A percentile compares a stretch with the other conserved stretches of the same genome.
phyloP scores from a whole-genome alignment of 371 early-diverging fungal species.

The Zychaea mexicana region DNA sequence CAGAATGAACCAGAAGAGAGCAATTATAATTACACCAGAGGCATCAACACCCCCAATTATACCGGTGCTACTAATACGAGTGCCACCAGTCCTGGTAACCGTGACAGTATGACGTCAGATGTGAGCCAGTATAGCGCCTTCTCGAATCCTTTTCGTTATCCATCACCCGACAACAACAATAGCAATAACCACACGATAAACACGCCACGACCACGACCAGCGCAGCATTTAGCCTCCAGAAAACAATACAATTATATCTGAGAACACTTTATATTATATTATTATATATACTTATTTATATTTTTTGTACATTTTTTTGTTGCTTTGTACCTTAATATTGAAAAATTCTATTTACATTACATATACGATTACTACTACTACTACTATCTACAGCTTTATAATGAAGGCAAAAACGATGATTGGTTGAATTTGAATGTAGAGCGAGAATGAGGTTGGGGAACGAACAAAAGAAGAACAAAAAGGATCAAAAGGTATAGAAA shows the following conservation, averaged over 20 bases:
- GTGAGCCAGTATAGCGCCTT: constrained; percentile 18
- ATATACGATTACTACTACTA: neutral
- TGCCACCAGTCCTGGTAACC: neutral
- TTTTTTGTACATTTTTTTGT: neutral
- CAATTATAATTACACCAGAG: too few species aligned
- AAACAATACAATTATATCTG: neutral
- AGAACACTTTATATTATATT: neutral
- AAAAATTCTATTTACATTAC: constrained; percentile 4
- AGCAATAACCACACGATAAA: neutral
- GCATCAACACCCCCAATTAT: neutral
- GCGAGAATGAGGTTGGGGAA: too few species aligned
- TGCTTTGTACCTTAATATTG: neutral
- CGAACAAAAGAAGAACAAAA: neutral
- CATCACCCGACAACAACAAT: neutral
- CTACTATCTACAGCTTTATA: neutral
- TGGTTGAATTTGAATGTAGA: too few species aligned
- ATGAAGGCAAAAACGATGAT: too few species aligned
- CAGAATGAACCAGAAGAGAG: neutral
- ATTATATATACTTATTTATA: neutral
- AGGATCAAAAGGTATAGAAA: constrained; percentile 12
- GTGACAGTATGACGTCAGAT: constrained; percentile 10
- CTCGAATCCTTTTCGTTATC: constrained; percentile 9
- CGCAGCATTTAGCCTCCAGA: neutral
- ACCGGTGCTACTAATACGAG: too few species aligned
- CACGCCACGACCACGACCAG: neutral